Base-by-base conservation (phyloP, 1,284 basidiomycete genomes). In the Cryptococcus neoformans region DNA sequence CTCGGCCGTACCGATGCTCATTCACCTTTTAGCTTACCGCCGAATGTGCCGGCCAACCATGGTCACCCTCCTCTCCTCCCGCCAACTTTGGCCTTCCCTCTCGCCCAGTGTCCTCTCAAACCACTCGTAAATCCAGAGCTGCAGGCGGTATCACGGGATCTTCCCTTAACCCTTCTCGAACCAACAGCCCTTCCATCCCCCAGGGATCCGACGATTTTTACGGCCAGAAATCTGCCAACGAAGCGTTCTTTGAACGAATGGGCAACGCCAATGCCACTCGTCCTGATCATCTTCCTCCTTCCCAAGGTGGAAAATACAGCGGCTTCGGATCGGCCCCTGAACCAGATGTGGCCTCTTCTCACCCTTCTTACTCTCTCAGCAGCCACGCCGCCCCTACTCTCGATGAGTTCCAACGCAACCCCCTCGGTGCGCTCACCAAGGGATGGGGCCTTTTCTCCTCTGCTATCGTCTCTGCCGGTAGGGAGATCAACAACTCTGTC, bases 381-480 rank as follows among this genome's bases (percentile, higher is more conserved):
- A 70, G 67, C 12, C 77, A 73, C 52, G 62, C 68, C 28, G 72
- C 68, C 1, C 77, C 77, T 4, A 70, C 70, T 2, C 58, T 77
- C 8, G 67, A 74, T 49, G 76, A 79, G 36, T 62, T 79, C 49
- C 76, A 77, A 58, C 51, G 59, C 10, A 73, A 74, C 53, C 77
- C 77, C 28, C 49, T 76, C 16, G 67, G 67, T 21, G 78, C 76
- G 6, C 57, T 78, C 5, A 60, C 58, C 16, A 79, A 79, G 63
- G 74, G 75, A 36, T 78, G 78, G 78, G 77, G 77, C 21, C 62
- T 79, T 14, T 77, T 79, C 65, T 71, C 68, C 2, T 68, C 68
- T 12, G 77, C 75, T 6, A 71, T 79, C 16, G 66, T 63, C 1
- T 59, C 55, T 1, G 76, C 78, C 1, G 62, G 63, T 0, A 60